Evolutionary conservation across 2,329 filamentous ascomycete species (phyloP).

Genomic region (Eutypella sp.): DNA sequence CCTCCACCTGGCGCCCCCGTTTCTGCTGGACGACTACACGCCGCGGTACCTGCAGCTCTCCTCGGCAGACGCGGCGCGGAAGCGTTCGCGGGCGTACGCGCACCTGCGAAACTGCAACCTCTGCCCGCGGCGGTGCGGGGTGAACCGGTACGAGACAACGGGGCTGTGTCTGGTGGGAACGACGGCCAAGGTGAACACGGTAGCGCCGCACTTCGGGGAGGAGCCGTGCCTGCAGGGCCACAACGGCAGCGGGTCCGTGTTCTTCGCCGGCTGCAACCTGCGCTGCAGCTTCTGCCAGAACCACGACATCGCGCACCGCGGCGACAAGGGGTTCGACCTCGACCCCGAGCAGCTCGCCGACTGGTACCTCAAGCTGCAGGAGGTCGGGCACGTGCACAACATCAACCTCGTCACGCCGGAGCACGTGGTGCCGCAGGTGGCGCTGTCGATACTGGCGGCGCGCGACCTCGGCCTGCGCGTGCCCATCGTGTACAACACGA

Average conservation of each 20-base stretch:
- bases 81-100: slow-evolving; percentile 67
- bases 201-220: slow-evolving; percentile 19
- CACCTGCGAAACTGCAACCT: slow-evolving; percentile 77
- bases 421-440: slow-evolving; percentile 81
- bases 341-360: slow-evolving; percentile 73
- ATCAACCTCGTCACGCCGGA: slow-evolving; percentile 86
- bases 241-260: slow-evolving; percentile 74
- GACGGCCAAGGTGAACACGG: slow-evolving; percentile 38
- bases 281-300: slow-evolving; percentile 78
- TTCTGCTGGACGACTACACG: slow-evolving; percentile 69
- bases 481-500: slow-evolving; percentile 82
- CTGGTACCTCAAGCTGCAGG: slow-evolving; percentile 80
- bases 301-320: slow-evolving; percentile 75
- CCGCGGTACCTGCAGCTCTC: slow-evolving; percentile 68
- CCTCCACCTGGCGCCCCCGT: slow-evolving; percentile 56
- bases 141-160: slow-evolving; percentile 75
- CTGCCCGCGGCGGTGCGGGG: slow-evolving; percentile 70
- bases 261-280: slow-evolving; percentile 72
- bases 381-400: slow-evolving; percentile 78
- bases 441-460: slow-evolving; percentile 68
- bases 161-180: slow-evolving; percentile 75
- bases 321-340: slow-evolving; percentile 75
- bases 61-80: slow-evolving; percentile 64
- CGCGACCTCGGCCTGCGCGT: slow-evolving; percentile 63
- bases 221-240: slow-evolving; percentile 81